Percentiles rank a stretch among this genome's conserved stretches.
Conservation (phyloP, 176 grass and related monocot species). For the Carex pumila region DNA sequence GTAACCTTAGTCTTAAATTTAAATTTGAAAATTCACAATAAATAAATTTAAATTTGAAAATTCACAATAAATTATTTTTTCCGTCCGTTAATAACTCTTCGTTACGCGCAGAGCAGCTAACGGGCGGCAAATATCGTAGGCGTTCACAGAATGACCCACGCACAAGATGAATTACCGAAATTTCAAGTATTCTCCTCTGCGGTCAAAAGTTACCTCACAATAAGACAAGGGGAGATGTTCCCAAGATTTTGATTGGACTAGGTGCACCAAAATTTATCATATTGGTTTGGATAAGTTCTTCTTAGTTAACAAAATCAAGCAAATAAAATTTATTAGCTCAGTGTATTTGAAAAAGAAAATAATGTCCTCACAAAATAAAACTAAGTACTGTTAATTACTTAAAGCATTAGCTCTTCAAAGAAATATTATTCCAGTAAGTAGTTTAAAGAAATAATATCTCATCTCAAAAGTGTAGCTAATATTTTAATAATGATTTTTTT, state of each 20-base stretch:
- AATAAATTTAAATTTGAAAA: neutral
- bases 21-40: neutral
- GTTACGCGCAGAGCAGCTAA: neutral
- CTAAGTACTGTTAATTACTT: no score
- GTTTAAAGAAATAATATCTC: no score
- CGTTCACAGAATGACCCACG: neutral
- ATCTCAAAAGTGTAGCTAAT: no score
- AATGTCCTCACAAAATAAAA: no score
- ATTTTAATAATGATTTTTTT: no score
- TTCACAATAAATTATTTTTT: neutral
- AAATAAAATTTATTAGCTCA: no score
- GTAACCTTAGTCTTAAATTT: no score
- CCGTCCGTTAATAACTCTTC: neutral
- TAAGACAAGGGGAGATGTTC: neutral
- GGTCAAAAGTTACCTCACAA: neutral
- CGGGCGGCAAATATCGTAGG: neutral
- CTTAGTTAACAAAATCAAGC: neutral
- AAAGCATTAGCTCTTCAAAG: no score
- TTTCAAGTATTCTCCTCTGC: neutral
- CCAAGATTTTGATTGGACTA: neutral
- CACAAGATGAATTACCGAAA: no score
- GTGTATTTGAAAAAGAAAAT: no score
- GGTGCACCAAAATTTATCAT: neutral
- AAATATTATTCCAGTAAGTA: no score
- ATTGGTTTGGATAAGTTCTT: neutral